Evolutionary conservation across 371 early-diverging fungal genomes (phyloP).

Genomic region (Mortierella sp.): DNA sequence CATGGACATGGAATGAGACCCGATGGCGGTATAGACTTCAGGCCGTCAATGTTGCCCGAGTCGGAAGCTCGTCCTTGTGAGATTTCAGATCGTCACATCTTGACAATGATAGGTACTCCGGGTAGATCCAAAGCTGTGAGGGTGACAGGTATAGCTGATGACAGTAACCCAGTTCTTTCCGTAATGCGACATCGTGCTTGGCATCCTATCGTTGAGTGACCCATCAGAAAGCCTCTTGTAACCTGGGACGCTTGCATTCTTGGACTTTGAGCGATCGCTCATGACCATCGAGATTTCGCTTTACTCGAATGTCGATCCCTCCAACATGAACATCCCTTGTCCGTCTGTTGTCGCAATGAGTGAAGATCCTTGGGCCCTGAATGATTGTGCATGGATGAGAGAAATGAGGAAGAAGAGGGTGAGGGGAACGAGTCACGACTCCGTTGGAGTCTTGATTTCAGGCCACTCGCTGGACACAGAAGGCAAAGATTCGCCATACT

Average conservation of each 20-base stretch:
- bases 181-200: constrained; percentile 2
- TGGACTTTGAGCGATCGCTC: constrained; percentile 15
- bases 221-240: constrained; percentile 15
- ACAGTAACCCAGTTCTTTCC: constrained; percentile 10
- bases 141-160: not conserved
- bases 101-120: not conserved
- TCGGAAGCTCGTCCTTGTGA: too few relatives aligned
- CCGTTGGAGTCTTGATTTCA: too few relatives aligned
- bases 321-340: not conserved
- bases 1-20: too few relatives aligned
- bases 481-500: too few relatives aligned
- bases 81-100: too few relatives aligned
- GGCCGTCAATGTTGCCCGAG: too few relatives aligned
- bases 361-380: not conserved
- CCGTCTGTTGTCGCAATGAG: not conserved
- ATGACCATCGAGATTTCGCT: constrained; percentile 1
- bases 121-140: not conserved
- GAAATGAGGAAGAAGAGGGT: not conserved
- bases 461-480: too few relatives aligned
- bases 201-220: not conserved
- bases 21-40: too few relatives aligned
- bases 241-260: constrained; percentile 4
- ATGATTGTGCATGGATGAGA: not conserved
- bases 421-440: too few relatives aligned
- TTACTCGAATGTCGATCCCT: not conserved